Evolutionary conservation across 2,329 filamentous ascomycete genomes (phyloP), one percentile per base, ranked within the genome.

Genomic region (Bipolaris zeicola): DNA sequence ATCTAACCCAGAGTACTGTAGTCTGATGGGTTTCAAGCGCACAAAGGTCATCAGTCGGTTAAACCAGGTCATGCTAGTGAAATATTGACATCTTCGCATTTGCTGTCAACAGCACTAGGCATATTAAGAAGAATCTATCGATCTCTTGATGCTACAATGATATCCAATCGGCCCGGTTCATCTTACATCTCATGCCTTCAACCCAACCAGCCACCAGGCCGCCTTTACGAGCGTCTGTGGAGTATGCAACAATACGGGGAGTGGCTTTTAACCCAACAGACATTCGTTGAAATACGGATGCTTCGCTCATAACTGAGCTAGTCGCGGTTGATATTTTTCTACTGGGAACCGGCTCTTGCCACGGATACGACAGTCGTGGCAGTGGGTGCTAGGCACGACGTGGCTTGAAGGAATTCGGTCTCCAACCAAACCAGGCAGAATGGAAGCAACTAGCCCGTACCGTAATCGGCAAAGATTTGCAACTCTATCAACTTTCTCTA

Each of bases 391-490:
- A 38, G 13, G n/a, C n/a, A 22, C 22, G 36, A 10, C 50, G 33
- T 8, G 43, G 47, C 38, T 36, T 50, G 20, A 52, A 57, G 16
- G 52, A 53, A 44, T 52, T 16, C 22, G 48, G 22, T 46, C 44
- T 61, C 28, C 48, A 33, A 46, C 31, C 43, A 14, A 55, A 26
- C 52, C 57, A 54, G 26, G 45, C 50, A 39, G 39, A 49, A 36
- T 57, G 53, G 14, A 57, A 16, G 47, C 39, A 44, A 33, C 57
- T 60, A 44, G 28, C 20, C 36, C 48, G 44, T 16, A n/a, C 26
- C 33, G 14, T 41, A 31, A 41, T 63, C 47, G 61, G 60, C 52
- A 50, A 49, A 24, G 28, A 38, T 28, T 42, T 26, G 28, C 6
- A 41, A 22, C 33, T 31, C 57, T 33, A 50, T 8, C 14, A 24